phyloP scores from a whole-genome alignment of 2,329 filamentous ascomycete genomes.

The Chrysoporthe cubensis region DNA sequence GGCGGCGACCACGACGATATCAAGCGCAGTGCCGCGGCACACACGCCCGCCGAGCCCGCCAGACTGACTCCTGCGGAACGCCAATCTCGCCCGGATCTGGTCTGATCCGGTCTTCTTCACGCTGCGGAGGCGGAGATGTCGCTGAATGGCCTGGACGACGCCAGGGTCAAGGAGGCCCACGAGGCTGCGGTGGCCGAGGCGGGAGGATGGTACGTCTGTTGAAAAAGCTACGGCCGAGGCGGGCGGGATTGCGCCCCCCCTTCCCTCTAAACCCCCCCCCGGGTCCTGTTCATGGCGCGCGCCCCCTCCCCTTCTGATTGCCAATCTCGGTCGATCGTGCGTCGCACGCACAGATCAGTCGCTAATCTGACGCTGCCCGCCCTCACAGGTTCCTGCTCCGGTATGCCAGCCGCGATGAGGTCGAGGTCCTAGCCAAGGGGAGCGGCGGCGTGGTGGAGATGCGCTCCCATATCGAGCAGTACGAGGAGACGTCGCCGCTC shows the following conservation, averaged over 20 bases:
- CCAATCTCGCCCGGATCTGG: too few species aligned
- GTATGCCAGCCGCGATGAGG: constrained; percentile 85
- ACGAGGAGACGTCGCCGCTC: constrained; percentile 83
- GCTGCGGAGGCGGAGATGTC: constrained; percentile 66
- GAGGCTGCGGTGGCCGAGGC: constrained; percentile 78
- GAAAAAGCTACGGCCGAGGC: constrained; percentile 19
- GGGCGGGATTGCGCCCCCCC: constrained; percentile 9
- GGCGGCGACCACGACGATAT: constrained; percentile 13
- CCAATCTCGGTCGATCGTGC: constrained; percentile 8
- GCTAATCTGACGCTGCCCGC: constrained; percentile 16
- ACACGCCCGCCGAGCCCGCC: background rate
- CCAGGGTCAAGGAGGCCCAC: constrained; percentile 81
- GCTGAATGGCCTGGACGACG: constrained; percentile 89
- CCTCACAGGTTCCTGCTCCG: constrained; percentile 84
- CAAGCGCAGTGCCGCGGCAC: constrained; percentile 5
- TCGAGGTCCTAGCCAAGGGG: constrained; percentile 77
- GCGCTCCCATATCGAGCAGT: constrained; percentile 74
- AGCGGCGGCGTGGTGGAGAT: constrained; percentile 84
- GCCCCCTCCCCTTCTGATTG: background rate
- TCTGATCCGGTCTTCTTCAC: background rate
- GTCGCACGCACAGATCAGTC: constrained; percentile 12
- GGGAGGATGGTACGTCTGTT: constrained; percentile 82
- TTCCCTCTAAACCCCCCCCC: too few species aligned
- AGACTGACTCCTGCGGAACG: background rate
- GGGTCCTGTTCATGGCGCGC: background rate